Conservation (phyloP, 106 monocot species). For the Gastrodia elata region DNA sequence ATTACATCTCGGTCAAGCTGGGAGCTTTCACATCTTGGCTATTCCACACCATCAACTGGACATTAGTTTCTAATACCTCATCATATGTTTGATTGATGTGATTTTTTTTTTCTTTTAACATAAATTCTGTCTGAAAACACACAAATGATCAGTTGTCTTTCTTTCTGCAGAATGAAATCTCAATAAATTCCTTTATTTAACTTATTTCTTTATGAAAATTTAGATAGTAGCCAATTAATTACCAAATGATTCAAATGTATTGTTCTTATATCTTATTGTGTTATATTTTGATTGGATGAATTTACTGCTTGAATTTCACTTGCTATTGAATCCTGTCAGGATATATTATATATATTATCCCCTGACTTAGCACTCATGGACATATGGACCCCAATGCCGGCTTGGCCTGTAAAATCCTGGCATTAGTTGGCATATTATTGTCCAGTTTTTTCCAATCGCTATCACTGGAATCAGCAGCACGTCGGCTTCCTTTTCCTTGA, state of each 20-base stretch:
- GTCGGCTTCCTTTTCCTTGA: background rate
- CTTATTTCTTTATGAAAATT: background rate
- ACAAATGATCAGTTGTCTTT: conserved; percentile 8
- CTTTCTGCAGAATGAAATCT: background rate
- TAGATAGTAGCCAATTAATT: background rate
- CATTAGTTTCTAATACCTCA: conserved; percentile 15
- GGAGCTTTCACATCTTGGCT: conserved; percentile 53
- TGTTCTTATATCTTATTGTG: background rate
- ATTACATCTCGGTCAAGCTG: conserved; percentile 46
- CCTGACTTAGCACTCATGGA: background rate
- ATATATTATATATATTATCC: background rate
- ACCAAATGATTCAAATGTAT: background rate
- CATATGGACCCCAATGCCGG: background rate
- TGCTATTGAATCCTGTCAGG: background rate
- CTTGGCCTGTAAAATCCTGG: background rate
- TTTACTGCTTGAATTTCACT: background rate
- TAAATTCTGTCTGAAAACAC: conserved; percentile 17
- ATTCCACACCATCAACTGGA: conserved; percentile 18
- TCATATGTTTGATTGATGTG: conserved; percentile 12
- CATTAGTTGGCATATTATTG: background rate
- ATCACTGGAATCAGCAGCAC: no score
- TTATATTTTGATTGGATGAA: background rate
- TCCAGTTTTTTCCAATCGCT: no score
- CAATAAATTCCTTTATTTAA: conserved; percentile 3
- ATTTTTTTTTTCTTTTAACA: conserved; percentile 28